phyloP scores from a whole-genome alignment of 176 grass and related monocot genomes.

The Paspalum vaginatum region DNA sequence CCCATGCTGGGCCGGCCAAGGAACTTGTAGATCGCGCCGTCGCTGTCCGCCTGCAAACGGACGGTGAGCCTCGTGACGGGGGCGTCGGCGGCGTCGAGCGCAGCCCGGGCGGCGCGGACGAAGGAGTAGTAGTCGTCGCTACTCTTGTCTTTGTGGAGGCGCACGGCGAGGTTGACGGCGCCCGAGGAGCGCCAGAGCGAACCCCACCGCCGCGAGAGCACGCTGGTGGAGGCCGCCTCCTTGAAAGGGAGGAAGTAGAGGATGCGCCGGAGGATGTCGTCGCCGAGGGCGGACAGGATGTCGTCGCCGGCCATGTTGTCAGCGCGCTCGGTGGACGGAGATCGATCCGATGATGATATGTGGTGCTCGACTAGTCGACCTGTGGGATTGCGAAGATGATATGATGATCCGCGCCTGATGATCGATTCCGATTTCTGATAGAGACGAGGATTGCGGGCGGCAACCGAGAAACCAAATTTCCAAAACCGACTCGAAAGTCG shows the following conservation, averaged over 20 bases:
- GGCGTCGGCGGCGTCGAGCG: not conserved
- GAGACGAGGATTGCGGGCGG: too few relatives aligned
- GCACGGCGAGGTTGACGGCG: not conserved
- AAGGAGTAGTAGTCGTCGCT: not conserved
- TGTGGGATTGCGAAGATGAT: too few relatives aligned
- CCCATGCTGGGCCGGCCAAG: not conserved
- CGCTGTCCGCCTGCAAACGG: not conserved
- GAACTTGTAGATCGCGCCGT: not conserved
- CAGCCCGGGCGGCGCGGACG: not conserved
- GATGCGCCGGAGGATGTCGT: slow-evolving; percentile 2
- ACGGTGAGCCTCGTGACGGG: not conserved
- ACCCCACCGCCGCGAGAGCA: not conserved
- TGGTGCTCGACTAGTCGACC: too few relatives aligned
- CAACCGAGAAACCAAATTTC: too few relatives aligned
- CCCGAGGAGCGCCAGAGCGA: not conserved
- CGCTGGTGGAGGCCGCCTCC: not conserved
- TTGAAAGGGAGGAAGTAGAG: not conserved
- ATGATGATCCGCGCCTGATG: too few relatives aligned
- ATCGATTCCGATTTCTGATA: too few relatives aligned
- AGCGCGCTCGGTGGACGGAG: not conserved
- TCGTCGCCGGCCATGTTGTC: not conserved
- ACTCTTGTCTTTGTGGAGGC: too few relatives aligned
- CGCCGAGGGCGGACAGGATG: not conserved
- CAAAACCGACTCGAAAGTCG: too few relatives aligned
- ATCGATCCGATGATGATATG: not conserved